Evolutionary conservation across 164 flowering plant genomes (phyloP).

Genomic region (Santalum album): DNA sequence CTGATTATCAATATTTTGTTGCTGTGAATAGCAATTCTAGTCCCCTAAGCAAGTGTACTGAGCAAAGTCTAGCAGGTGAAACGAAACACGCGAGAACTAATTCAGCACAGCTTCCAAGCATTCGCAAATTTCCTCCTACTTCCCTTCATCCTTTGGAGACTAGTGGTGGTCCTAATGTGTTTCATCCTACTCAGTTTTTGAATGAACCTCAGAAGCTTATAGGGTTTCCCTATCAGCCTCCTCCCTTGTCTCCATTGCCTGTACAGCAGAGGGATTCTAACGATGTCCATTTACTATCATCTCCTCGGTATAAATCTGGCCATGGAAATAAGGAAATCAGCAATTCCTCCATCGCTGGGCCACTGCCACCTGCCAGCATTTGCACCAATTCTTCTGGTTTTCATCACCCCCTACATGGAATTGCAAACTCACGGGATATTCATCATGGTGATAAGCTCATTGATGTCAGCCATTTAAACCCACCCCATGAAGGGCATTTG

Average conservation of each 20-base stretch:
- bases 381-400: conserved; percentile 4
- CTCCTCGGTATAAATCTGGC: conserved; percentile 12
- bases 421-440: neutral
- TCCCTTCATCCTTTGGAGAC: conserved; percentile 10
- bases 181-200: conserved; percentile 10
- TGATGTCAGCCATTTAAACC: conserved; percentile 8
- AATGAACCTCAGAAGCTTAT: conserved; percentile 9
- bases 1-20: conserved; percentile 33
- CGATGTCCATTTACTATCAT: conserved; percentile 9
- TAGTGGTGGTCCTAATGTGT: conserved; percentile 12
- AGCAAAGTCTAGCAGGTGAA: conserved; percentile 17
- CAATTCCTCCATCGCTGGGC: conserved; percentile 18
- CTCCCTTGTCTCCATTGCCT: conserved; percentile 14
- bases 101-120: conserved; percentile 9
- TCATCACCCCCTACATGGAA: neutral
- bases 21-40: conserved; percentile 31
- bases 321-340: conserved; percentile 17
- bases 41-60: conserved; percentile 16
- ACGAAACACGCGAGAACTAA: conserved; percentile 11
- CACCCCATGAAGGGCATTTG: conserved; percentile 3
- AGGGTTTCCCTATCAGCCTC: conserved; percentile 11
- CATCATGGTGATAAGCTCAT: conserved; percentile 6
- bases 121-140: conserved; percentile 1
- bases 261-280: conserved; percentile 11
- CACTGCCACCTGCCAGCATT: conserved; percentile 13